Evolutionary conservation across 148 eudicot genomes (phyloP), one percentile per base, ranked within the genome.

Genomic region (Pharnaceum exiguum): DNA sequence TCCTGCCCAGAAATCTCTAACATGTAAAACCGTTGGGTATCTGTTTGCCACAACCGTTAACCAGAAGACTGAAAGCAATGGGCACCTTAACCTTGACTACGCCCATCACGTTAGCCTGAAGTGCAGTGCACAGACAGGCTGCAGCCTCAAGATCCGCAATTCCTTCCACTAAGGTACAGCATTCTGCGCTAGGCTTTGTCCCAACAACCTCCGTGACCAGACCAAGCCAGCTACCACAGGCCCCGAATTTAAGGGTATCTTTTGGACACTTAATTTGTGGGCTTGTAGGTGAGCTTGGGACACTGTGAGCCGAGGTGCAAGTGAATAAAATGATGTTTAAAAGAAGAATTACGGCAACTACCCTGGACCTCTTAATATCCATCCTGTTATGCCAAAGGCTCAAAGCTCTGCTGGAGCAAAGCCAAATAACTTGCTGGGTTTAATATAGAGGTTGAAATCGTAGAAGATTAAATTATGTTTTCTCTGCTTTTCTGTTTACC

Each of bases 61-160:
- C 55, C 21, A 90, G 61, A 65, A 82, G 66, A 71, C 78, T 84
- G 9, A 90, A 42, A 22, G 95, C 86, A 66, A 90, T 29, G 11
- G 91, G 78, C 7, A 77, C 63, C 10, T 90, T 40, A 7, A 87
- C 33, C 58, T 86, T 87, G 62, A 79, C 27, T 26, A 64, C 31
- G 18, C 89, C 95, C 37, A 78, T 27, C 54, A 82, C 89, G 52
- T 84, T 79, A 33, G 89, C 91, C 69, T 90, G 84, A 24, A 90
- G 73, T 4, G 95, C 91, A 2, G 86, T 86, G 72, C 97, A 90
- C 39, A 90, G 64, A 63, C 95, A 90, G 31, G 63, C 64, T 17
- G 91, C 97, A 28, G 95, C 97, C 65, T 90, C 97, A 17, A 90
- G 75, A 25, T 79, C 81, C 1, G 89, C 97, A 11, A 90, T 40